Percentiles rank a stretch among this genome's conserved stretches.
Evolutionary conservation across 768 basidiomycete species (phyloP).

Genomic region (Mycena olivaceomarginata): DNA sequence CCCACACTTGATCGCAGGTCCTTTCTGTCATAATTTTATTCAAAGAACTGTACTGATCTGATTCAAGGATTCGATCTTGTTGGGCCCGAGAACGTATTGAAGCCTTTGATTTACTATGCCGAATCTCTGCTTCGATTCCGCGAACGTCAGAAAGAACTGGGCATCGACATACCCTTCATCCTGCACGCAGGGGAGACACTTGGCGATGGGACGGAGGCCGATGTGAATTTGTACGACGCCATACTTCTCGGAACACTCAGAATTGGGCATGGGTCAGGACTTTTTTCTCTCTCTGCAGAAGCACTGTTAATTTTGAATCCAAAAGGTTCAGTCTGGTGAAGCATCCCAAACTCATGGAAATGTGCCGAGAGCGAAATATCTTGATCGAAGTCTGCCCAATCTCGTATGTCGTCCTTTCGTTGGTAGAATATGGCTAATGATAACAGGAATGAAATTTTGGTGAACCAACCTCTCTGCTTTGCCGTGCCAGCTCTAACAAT

Average conservation of each 20-base stretch:
- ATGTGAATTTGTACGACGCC: constrained; percentile 87
- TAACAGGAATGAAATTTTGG: constrained; percentile 84
- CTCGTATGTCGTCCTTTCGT: constrained; percentile 71
- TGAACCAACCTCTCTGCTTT: constrained; percentile 50
- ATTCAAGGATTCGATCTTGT: constrained; percentile 85
- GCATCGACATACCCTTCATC: constrained; percentile 83
- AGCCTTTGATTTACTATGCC: constrained; percentile 78
- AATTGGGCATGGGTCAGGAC: constrained; percentile 85
- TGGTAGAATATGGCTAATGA: background rate
- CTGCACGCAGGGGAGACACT: constrained; percentile 90
- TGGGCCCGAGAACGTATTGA: constrained; percentile 80
- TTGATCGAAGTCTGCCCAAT: constrained; percentile 88
- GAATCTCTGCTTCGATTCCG: constrained; percentile 77
- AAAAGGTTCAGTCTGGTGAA: constrained; percentile 83
- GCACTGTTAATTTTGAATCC: background rate
- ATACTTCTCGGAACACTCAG: constrained; percentile 86
- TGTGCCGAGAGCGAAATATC: constrained; percentile 78
- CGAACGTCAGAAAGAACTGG: constrained; percentile 71
- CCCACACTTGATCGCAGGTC: constrained; percentile 83
- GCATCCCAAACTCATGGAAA: constrained; percentile 83
- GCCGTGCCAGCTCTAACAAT: constrained; percentile 8
- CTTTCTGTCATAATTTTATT: constrained; percentile 9
- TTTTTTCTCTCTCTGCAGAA: background rate
- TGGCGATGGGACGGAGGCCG: constrained; percentile 83
- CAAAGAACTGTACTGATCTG: constrained; percentile 6